phyloP scores from a whole-genome alignment of 108 stramenopile species.

The Epithemia pelagica region DNA sequence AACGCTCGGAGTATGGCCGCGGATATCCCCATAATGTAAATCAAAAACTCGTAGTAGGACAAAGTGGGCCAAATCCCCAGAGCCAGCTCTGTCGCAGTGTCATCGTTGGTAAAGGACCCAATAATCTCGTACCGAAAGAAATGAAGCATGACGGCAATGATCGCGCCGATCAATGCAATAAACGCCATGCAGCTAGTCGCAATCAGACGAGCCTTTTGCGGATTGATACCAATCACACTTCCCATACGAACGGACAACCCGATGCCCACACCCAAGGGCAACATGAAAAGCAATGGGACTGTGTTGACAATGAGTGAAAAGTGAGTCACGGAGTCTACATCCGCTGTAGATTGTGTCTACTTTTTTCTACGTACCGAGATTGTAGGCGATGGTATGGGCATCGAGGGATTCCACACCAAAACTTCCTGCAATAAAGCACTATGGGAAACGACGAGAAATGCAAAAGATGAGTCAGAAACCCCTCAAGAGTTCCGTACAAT shows the following conservation, averaged over 20 bases:
- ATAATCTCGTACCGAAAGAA: constrained; percentile 23
- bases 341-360: no score
- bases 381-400: constrained; percentile 40
- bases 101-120: constrained; percentile 30
- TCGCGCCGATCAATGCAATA: constrained; percentile 11
- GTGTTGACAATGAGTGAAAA: no score
- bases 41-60: constrained; percentile 28
- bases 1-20: constrained; percentile 31
- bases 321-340: no score
- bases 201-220: constrained; percentile 25
- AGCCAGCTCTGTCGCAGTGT: constrained; percentile 25
- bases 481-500: background rate
- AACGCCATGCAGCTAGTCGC: constrained; percentile 29
- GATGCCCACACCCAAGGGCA: constrained; percentile 38
- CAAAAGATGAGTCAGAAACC: no score
- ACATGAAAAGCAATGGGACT: constrained; percentile 42
- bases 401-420: constrained; percentile 36
- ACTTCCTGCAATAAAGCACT: constrained; percentile 37
- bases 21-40: constrained; percentile 38
- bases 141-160: constrained; percentile 16
- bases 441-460: no score
- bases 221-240: constrained; percentile 25
- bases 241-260: constrained; percentile 50
- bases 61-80: constrained; percentile 32
- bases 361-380: constrained; percentile 19